These are phyloP conservation scores for Parietichytrium sp. DNA, from an alignment of 108 stramenopile species.

Conservation along the genomic window DNA sequence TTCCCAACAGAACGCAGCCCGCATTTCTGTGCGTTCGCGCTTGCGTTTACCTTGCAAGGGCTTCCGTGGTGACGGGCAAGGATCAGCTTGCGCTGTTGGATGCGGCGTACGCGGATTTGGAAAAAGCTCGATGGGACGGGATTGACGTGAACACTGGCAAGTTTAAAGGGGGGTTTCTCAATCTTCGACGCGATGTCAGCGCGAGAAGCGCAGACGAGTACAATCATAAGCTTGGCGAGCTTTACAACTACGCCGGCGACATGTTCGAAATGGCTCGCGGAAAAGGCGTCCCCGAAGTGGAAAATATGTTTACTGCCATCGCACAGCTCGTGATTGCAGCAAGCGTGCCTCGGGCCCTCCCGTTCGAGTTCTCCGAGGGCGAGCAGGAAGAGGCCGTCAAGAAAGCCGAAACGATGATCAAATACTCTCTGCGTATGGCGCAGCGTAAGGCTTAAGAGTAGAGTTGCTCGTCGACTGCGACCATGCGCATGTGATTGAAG, in stretches of 20 bases:
- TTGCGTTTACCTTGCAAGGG: not conserved
- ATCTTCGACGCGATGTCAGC: not conserved
- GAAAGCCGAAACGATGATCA: not conserved
- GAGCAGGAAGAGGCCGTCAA: not conserved
- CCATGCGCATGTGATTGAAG: too few relatives aligned
- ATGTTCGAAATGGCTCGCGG: not conserved
- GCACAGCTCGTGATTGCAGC: not conserved
- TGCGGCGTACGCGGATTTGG: not conserved
- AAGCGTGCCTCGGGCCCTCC: not conserved
- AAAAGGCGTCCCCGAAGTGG: not conserved
- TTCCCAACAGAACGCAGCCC: conserved; percentile 21
- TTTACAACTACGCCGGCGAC: conserved; percentile 20
- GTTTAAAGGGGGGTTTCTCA: not conserved
- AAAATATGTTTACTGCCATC: not conserved
- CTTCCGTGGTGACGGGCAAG: not conserved
- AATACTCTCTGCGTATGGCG: not conserved
- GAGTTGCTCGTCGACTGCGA: too few relatives aligned
- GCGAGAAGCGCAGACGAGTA: conserved; percentile 26
- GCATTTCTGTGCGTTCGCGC: not conserved
- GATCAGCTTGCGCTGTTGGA: not conserved
- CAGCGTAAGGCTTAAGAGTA: not conserved
- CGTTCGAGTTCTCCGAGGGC: not conserved
- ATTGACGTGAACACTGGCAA: not conserved
- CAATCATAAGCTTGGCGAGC: conserved; percentile 24
- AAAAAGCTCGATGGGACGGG: conserved; percentile 11